Percentiles rank a stretch among this genome's conserved stretches.
These are phyloP conservation scores for Papilionanthe hybrid DNA, from an alignment of 116 monocot species.

Conservation along the genomic window DNA sequence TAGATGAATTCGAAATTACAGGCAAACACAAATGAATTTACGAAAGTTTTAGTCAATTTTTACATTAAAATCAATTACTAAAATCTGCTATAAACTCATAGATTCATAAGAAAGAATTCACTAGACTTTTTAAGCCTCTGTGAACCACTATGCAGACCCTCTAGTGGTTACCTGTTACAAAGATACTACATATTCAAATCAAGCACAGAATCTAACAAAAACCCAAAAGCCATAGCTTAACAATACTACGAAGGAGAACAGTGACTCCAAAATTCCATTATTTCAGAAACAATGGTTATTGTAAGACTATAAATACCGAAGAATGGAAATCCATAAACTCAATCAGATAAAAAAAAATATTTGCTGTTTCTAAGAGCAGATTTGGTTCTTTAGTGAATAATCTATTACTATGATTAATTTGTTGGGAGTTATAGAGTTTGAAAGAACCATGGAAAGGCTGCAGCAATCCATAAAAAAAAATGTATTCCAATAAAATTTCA, in stretches of 20 bases:
- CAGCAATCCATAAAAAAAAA: conserved; percentile 2
- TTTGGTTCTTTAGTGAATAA: not conserved
- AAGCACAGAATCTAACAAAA: not conserved
- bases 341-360: not conserved
- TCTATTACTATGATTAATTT: not conserved
- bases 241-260: not conserved
- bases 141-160: not conserved
- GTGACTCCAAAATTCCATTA: not conserved
- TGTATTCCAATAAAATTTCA: not conserved
- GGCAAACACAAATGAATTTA: not conserved
- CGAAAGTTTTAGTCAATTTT: not conserved
- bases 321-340: not conserved
- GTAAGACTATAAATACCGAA: not conserved
- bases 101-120: not conserved
- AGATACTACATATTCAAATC: not conserved
- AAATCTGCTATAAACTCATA: not conserved
- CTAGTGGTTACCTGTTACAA: not conserved
- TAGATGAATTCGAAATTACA: not conserved
- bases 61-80: not conserved
- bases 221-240: not conserved
- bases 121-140: not conserved
- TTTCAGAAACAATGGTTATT: not conserved
- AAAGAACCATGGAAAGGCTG: not conserved
- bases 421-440: not conserved
- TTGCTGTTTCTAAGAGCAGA: not conserved